Evolutionary conservation across 2,329 filamentous ascomycete genomes (phyloP).

Genomic region (Anthostomella pinea): DNA sequence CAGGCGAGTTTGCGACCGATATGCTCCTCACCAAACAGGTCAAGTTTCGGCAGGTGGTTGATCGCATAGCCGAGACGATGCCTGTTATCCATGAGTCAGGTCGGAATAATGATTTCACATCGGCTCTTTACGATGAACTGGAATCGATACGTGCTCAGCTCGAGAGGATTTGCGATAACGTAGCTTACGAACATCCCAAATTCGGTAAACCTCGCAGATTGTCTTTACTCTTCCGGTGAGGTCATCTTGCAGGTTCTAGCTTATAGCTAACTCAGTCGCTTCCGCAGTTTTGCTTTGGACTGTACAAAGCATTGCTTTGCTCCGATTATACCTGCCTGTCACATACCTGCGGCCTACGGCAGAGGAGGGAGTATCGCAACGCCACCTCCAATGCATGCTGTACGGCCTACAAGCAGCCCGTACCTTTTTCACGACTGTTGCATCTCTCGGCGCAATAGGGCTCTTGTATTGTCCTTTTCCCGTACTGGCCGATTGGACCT

Average conservation of each 20-base stretch:
- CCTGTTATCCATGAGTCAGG: conserved; percentile 19
- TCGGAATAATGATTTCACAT: conserved; percentile 25
- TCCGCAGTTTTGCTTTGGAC: conserved; percentile 16
- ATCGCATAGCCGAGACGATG: conserved; percentile 34
- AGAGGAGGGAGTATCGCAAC: conserved; percentile 10
- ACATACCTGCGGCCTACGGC: conserved; percentile 29
- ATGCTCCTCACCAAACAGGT: conserved; percentile 34
- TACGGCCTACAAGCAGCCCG: conserved; percentile 35
- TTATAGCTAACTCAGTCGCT: conserved; percentile 1
- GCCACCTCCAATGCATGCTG: conserved; percentile 31
- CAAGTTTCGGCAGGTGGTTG: conserved; percentile 35
- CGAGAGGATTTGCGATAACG: conserved; percentile 31
- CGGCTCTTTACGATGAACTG: conserved; percentile 34
- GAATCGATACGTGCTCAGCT: conserved; percentile 32
- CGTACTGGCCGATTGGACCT: conserved; percentile 24
- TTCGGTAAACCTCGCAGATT: conserved; percentile 17
- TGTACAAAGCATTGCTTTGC: conserved; percentile 8
- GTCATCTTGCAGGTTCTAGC: too few relatives aligned
- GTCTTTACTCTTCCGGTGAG: too few relatives aligned
- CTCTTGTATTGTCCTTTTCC: conserved; percentile 25
- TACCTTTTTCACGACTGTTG: conserved; percentile 32
- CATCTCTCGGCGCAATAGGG: conserved; percentile 27
- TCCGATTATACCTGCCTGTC: conserved; percentile 36
- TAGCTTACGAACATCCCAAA: conserved; percentile 26
- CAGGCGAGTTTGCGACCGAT: conserved; percentile 28